Conservation (phyloP, 148 eudicot genomes). For the Rhododendron ferrugineum region DNA sequence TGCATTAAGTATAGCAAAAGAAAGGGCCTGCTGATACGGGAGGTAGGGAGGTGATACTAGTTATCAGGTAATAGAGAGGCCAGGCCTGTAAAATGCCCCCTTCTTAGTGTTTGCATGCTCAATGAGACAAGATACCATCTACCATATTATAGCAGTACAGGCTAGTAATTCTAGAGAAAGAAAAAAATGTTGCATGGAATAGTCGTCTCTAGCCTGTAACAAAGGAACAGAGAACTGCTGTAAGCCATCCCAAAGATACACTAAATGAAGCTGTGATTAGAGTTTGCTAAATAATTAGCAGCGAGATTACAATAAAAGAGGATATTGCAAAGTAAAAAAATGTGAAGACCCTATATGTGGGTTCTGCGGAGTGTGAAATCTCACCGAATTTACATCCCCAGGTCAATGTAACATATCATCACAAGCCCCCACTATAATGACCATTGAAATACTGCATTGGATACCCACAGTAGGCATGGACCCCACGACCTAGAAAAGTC, state of each 20-base stretch:
- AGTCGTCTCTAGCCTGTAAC: neutral
- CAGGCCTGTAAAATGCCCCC: neutral
- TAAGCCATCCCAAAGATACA: neutral
- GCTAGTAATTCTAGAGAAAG: neutral
- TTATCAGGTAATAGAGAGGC: neutral
- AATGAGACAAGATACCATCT: neutral
- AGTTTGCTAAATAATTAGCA: neutral
- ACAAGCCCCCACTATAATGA: conserved; percentile 6
- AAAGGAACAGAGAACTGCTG: neutral
- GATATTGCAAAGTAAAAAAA: neutral
- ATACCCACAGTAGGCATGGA: conserved; percentile 24
- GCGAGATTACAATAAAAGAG: neutral
- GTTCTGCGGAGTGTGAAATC: neutral
- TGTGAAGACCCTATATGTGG: neutral
- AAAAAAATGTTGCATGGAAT: neutral
- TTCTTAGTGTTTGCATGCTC: neutral
- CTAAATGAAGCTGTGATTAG: neutral
- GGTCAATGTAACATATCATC: conserved; percentile 7
- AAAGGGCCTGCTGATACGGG: neutral
- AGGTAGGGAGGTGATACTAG: neutral
- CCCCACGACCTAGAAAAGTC: conserved; percentile 15
- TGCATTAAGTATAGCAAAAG: neutral
- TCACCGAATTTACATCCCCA: neutral
- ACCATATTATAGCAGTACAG: neutral
- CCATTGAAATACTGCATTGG: conserved; percentile 13